A percentile compares a stretch with the other conserved stretches of the same genome.
phyloP scores from a whole-genome alignment of 352 stramenopile species.

The Phytopythium delawarense region DNA sequence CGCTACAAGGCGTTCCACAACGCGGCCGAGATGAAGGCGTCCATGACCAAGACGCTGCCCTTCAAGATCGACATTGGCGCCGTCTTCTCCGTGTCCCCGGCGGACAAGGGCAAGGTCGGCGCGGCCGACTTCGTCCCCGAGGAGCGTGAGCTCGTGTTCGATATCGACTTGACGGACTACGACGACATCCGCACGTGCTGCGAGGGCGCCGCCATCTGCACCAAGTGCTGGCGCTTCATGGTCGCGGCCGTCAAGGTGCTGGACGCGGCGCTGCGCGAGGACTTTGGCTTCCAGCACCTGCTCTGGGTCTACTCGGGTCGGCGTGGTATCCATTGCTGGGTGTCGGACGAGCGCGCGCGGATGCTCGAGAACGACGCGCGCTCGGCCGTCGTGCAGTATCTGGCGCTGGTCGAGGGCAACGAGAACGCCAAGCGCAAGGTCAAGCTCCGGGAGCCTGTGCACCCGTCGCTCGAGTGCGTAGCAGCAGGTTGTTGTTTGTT shows the following conservation, averaged over 20 bases:
- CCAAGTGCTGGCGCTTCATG: constrained; percentile 99
- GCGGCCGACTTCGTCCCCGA: constrained; percentile 87
- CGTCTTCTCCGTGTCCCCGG: constrained; percentile 89
- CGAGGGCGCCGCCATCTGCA: constrained; percentile 87
- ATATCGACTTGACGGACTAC: constrained; percentile 99
- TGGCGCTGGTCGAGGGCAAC: constrained; percentile 92
- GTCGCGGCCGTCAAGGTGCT: constrained; percentile 95
- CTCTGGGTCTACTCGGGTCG: constrained; percentile 99
- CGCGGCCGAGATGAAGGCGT: constrained; percentile 76
- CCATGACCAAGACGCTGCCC: constrained; percentile 92
- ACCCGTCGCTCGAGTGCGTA: constrained; percentile 90
- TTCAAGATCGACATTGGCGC: constrained; percentile 99
- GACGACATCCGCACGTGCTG: constrained; percentile 98
- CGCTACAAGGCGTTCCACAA: constrained; percentile 95
- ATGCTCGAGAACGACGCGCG: constrained; percentile 95
- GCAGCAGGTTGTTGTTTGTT: neutral
- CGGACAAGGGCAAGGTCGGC: constrained; percentile 86
- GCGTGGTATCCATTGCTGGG: constrained; percentile 99
- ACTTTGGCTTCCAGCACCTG: constrained; percentile 98
- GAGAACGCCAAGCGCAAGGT: constrained; percentile 89
- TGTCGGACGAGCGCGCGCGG: constrained; percentile 94
- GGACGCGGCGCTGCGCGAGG: constrained; percentile 87
- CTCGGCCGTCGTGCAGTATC: constrained; percentile 95
- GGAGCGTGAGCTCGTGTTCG: constrained; percentile 98
- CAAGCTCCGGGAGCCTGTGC: constrained; percentile 88